Base-by-base conservation (phyloP, 2,329 filamentous ascomycete species). In the Didymella sp. region DNA sequence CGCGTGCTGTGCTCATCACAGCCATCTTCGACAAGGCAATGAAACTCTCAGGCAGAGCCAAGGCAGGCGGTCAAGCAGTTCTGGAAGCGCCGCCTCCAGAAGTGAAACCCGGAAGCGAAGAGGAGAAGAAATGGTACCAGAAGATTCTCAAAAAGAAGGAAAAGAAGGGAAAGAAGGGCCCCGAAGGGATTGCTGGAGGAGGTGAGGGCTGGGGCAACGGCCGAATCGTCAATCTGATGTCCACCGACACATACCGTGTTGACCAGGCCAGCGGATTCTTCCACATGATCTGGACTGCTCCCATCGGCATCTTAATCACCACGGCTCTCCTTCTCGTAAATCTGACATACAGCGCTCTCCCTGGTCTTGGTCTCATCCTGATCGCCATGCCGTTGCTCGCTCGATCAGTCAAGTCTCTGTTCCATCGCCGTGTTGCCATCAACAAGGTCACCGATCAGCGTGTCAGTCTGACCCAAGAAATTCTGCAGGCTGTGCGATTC, bases 371-470 rank as follows among this genome's bases (percentile, higher is more conserved):
- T 1, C 81, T 98, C 35, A 83, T 98, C 15, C 81, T 96, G 12
- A 76, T 96, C 35, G 87, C 89, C 11, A 83, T 96, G 66, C 92
- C 93, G 0, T 75, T 92, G 2, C 82, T 98, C 28, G 92, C 90
- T 3, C 84, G 83, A 52, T 89, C 91, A 9, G 92, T 97, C 66
- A 87, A 88, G 63, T 86, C 84, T 49, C 80, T 98, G 15, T 91
- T 97, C 76, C 79, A 79, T 15, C 87, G 92, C 49, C 86, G 95
- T 69, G 86, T 86, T 66, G 81, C 77, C 27, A 97, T 98, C 80
- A 98, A 97, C 82, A 93, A 92, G 70, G 86, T 97, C 58, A 98
- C 94, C 2, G 94, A 98, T 73, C 90, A 96, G 77, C 87, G 94
- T 61, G 93, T 98, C 7, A 90, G 90, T 49, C 80, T 98, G 30